Conservation (phyloP, 2,329 filamentous ascomycete genomes). For the Coniochaeta prunicola region DNA sequence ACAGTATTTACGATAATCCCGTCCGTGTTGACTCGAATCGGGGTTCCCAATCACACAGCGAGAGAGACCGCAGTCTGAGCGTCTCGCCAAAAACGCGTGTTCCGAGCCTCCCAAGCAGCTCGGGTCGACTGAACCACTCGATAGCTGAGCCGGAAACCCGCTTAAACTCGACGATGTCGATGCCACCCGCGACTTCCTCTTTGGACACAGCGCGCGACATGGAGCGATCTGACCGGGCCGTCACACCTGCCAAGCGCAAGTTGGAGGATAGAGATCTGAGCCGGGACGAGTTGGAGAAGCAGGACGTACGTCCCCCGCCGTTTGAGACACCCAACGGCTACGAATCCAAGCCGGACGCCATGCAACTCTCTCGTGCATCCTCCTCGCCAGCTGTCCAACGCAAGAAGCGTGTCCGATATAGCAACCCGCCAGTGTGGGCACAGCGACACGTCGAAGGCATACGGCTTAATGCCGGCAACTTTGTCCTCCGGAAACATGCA, state of each 20-base stretch:
- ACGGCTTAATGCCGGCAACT: constrained; percentile 35
- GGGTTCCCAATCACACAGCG: constrained; percentile 46
- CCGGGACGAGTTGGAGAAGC: constrained; percentile 43
- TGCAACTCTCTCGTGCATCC: constrained; percentile 16
- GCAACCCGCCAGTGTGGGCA: constrained; percentile 41
- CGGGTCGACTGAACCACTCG: constrained; percentile 22
- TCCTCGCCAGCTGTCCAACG: constrained; percentile 21
- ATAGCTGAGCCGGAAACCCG: constrained; percentile 17
- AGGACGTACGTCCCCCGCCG: constrained; percentile 39
- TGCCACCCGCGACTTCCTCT: neutral
- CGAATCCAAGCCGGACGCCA: constrained; percentile 12
- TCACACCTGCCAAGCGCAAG: constrained; percentile 39
- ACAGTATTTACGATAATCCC: constrained; percentile 34
- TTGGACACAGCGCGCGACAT: neutral
- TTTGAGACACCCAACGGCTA: constrained; percentile 38
- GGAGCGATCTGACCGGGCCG: constrained; percentile 21
- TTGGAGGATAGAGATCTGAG: constrained; percentile 39
- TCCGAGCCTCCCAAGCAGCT: constrained; percentile 40
- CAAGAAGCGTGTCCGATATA: constrained; percentile 31
- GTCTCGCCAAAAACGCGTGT: constrained; percentile 72
- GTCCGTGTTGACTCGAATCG: constrained; percentile 21
- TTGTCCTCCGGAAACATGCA: constrained; percentile 33
- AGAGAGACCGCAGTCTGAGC: constrained; percentile 64
- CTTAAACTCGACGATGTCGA: neutral
- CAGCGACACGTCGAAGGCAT: constrained; percentile 29